Conservation (phyloP, 371 early-diverging fungal genomes). For the Mucor circinelloides region DNA sequence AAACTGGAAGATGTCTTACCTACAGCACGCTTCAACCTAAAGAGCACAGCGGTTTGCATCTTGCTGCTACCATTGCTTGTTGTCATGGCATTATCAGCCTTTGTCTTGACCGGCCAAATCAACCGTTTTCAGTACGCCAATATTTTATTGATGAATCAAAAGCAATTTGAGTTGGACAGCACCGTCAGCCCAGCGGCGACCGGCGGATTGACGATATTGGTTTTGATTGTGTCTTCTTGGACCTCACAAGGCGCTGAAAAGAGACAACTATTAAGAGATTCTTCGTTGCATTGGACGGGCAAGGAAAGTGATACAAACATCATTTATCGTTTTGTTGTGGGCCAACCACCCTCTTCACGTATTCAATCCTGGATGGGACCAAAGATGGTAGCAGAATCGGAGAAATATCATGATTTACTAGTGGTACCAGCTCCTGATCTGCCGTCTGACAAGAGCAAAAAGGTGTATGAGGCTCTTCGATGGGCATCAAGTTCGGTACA, state of each 20-base stretch:
- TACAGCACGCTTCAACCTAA: constrained; percentile 37
- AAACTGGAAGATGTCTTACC: constrained; percentile 39
- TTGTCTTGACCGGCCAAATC: constrained; percentile 51
- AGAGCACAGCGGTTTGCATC: constrained; percentile 45
- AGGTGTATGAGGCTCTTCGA: constrained; percentile 55
- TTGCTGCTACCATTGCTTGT: constrained; percentile 54
- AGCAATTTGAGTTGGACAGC: constrained; percentile 27
- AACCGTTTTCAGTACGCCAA: constrained; percentile 49
- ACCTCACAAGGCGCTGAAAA: constrained; percentile 41
- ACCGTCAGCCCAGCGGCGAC: constrained; percentile 19
- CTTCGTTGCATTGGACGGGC: constrained; percentile 40
- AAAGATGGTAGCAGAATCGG: constrained; percentile 49
- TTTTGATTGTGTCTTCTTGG: constrained; percentile 64
- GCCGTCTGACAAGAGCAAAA: constrained; percentile 52
- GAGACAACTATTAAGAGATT: constrained; percentile 48
- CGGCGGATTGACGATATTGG: constrained; percentile 31
- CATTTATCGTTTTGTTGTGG: constrained; percentile 60
- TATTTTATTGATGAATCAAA: constrained; percentile 37
- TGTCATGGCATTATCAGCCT: constrained; percentile 54
- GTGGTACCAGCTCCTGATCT: constrained; percentile 61
- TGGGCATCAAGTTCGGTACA: constrained; percentile 40
- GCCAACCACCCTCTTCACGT: constrained; percentile 53
- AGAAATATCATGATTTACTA: constrained; percentile 51
- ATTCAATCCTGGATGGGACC: constrained; percentile 42
- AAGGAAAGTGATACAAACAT: not conserved